Base-by-base conservation (phyloP, 140 eudicot species). In the Ambrosia hybrid region DNA sequence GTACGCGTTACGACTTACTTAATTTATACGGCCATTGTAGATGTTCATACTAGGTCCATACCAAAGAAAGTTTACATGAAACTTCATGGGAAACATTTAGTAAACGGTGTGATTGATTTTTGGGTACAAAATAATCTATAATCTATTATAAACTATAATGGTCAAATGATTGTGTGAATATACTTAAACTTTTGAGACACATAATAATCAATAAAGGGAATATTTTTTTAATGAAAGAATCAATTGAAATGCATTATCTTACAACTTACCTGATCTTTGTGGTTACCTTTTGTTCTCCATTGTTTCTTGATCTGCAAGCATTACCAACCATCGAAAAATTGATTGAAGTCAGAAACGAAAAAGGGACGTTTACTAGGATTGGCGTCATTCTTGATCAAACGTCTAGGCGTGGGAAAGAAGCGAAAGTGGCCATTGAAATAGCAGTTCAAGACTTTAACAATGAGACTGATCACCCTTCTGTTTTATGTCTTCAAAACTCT, bases 321-420 rank as follows among this genome's bases (percentile, higher is more conserved):
- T 34, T 74, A 58, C 9, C n/a, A 9, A 73, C 46, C 65, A 38
- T 51, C 2, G 68, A 71, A 2, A 43, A 43, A 0, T 43, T 43
- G 48, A 43, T 38, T 38, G 43, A 43, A 6, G 48, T 43, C 10
- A 43, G 48, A 43, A 1, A 43, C 5, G 10, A 43, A 37, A 46
- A 14, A 5, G 53, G 59, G 34, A 30, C 34, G 34, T 36, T 69
- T 62, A 14, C 56, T 5, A 52, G 57, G 16, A 74, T 81, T 10
- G 89, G 89, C 9, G 87, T 36, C 65, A 71, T 87, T 52, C 65
- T 84, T 36, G 87, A 87, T 61, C 68, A 73, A 72, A 65, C 46
- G 1, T 67, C 82, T 45, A 78, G 89, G 45, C 68, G 64, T 16
- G 92, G 89, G 11, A 84, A 76, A 72, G 92, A 87, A 67, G 66